Evolutionary conservation across 176 grass and related monocot species (phyloP), one percentile per base, ranked within the genome.

Genomic region (Eragrostis nindensis): DNA sequence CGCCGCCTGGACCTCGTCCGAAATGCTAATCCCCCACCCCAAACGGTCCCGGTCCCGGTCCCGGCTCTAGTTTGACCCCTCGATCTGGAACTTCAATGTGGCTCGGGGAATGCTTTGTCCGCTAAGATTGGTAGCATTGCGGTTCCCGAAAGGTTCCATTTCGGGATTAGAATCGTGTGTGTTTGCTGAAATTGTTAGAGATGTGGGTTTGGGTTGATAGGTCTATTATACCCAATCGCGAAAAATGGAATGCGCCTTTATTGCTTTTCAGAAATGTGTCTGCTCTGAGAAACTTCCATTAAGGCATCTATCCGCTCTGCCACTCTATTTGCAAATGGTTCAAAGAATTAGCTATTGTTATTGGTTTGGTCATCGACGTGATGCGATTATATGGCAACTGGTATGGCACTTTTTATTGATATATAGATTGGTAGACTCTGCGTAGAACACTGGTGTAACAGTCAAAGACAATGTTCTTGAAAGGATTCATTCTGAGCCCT

Each of bases 51-150:
- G 48, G 54, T 57, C 54, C 21, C 21, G 48, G 5, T 15, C 57
- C 18, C 26, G 39, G 1, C 3, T 32, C 17, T 79, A 68, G 57
- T 45, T 55, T 73, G 77, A 67, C 52, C 27, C 19, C 69, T 83
- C 38, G 56, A 74, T 68, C 71, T 86, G 74, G 46, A 41, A 38
- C 32, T 17, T n/a, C 62, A 14, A 43, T 64, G 60, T 48, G 21
- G 11, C 65, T 29, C 41, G 21, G 57, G 61, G 42, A 22, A 62
- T 80, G 61, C 40, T 45, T 24, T 44, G 53, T 86, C 48, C 12
- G 10, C n/a, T 48, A 46, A 32, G 56, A 79, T 79, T 70, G 22
- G 17, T 49, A 0, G 9, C 17, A 57, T 52, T 70, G 59, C 40
- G 70, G n/a, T 29, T 25, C 29, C 43, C 7, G 26, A 52, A 50